phyloP scores from a whole-genome alignment of 257 asterid genomes.

The Henckelia pumila region DNA sequence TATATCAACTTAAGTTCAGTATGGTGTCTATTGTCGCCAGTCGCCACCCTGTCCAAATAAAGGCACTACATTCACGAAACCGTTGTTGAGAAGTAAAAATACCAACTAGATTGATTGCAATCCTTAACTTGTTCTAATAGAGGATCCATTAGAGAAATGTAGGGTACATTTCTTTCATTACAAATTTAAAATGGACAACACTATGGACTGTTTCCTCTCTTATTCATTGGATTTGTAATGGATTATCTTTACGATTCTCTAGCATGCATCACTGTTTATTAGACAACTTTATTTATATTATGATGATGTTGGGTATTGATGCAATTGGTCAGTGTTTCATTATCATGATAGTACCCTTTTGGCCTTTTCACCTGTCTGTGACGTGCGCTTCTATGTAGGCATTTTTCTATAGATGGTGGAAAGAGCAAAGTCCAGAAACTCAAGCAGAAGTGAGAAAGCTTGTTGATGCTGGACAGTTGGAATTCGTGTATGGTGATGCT shows the following conservation, averaged over 20 bases:
- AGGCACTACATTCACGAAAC: background rate
- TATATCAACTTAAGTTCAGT: too few relatives aligned
- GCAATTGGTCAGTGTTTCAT: conserved; percentile 1
- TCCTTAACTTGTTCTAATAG: background rate
- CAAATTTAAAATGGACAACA: background rate
- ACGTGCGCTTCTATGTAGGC: conserved; percentile 42
- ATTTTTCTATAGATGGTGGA: conserved; percentile 84
- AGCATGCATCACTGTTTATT: background rate
- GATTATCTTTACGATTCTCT: too few relatives aligned
- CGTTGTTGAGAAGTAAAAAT: background rate
- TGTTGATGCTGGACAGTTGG: conserved; percentile 70
- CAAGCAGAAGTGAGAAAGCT: conserved; percentile 55
- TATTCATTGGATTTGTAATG: background rate
- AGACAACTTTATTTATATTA: background rate
- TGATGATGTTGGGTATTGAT: conserved; percentile 4
- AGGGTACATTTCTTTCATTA: background rate
- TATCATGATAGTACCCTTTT: background rate
- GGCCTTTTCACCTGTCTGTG: conserved; percentile 20
- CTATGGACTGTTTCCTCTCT: background rate
- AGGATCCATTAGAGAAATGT: background rate
- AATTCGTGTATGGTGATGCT: conserved; percentile 64
- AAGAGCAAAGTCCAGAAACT: conserved; percentile 51
- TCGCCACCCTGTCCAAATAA: conserved; percentile 6
- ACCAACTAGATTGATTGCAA: background rate
- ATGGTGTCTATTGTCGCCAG: too few relatives aligned